Conservation (phyloP, 2,329 filamentous ascomycete genomes). For the Fusarium sulawesiense region DNA sequence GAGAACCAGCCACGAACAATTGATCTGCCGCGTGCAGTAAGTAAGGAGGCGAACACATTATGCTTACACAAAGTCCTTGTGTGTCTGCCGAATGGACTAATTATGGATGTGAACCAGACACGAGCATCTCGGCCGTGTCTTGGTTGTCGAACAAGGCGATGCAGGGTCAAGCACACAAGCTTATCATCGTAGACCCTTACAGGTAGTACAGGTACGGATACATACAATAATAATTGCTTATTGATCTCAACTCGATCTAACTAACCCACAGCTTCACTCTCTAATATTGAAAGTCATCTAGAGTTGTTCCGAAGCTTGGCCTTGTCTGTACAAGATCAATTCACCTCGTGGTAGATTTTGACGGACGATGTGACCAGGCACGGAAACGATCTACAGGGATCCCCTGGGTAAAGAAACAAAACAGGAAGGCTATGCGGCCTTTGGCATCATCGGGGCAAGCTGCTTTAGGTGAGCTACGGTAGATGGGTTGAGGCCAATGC, state of each 20-base stretch:
- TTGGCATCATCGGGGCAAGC: slow-evolving; percentile 16
- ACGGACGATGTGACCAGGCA: slow-evolving; percentile 26
- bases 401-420: slow-evolving; percentile 40
- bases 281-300: background rate
- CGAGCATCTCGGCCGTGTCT: slow-evolving; percentile 6
- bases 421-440: slow-evolving; percentile 35
- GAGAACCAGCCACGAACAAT: background rate
- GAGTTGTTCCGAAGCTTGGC: slow-evolving; percentile 25
- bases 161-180: slow-evolving; percentile 1
- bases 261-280: slow-evolving; percentile 5
- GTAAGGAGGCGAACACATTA: background rate
- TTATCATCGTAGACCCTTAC: background rate
- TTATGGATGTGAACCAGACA: slow-evolving; percentile 18
- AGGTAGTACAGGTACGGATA: background rate
- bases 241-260: background rate
- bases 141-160: background rate
- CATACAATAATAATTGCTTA: background rate
- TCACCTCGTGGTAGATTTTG: slow-evolving; percentile 8
- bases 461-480: slow-evolving; percentile 3
- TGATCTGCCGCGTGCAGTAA: background rate
- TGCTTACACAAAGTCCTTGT: background rate
- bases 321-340: slow-evolving; percentile 15
- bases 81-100: slow-evolving; percentile 3
- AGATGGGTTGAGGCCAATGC: background rate
- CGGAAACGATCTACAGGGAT: slow-evolving; percentile 41